Conservation (phyloP, 768 basidiomycete genomes). For the Tricholoma flavovirens region DNA sequence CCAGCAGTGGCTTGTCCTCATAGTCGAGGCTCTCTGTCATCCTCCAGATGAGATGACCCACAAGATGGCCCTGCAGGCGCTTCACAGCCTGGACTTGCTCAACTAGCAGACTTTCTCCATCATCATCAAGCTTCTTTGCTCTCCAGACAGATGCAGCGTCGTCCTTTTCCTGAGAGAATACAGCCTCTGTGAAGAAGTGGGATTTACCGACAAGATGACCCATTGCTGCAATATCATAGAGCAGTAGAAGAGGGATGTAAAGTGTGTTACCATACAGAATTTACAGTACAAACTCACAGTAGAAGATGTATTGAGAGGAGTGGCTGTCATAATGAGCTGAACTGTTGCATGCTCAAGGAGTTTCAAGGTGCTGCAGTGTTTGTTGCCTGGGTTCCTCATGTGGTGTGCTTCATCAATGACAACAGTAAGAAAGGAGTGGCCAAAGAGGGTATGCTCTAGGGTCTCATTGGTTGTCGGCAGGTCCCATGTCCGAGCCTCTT, state of each 20-base stretch:
- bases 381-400: slow-evolving; percentile 12
- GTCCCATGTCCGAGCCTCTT: slow-evolving; percentile 13
- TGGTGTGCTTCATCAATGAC: slow-evolving; percentile 21
- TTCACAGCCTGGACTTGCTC: background rate
- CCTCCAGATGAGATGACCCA: slow-evolving; percentile 7
- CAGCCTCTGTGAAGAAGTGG: slow-evolving; percentile 16
- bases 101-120: background rate
- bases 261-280: background rate
- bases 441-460: slow-evolving; percentile 11
- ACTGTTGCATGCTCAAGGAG: slow-evolving; percentile 9
- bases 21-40: slow-evolving; percentile 1
- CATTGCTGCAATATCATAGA: slow-evolving; percentile 23
- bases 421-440: slow-evolving; percentile 11
- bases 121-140: slow-evolving; percentile 12
- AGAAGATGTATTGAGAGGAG: slow-evolving; percentile 19
- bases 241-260: background rate
- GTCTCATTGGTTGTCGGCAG: slow-evolving; percentile 1
- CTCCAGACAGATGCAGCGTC: slow-evolving; percentile 4
- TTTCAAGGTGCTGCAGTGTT: slow-evolving; percentile 10
- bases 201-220: slow-evolving; percentile 21
- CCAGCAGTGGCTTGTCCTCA: background rate
- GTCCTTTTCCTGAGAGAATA: slow-evolving; percentile 17
- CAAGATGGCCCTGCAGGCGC: slow-evolving; percentile 5
- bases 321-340: slow-evolving; percentile 16
- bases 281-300: slow-evolving; percentile 13